phyloP scores from a whole-genome alignment of 2,329 filamentous ascomycete genomes.

The Aspergillus ochraceoroseus region DNA sequence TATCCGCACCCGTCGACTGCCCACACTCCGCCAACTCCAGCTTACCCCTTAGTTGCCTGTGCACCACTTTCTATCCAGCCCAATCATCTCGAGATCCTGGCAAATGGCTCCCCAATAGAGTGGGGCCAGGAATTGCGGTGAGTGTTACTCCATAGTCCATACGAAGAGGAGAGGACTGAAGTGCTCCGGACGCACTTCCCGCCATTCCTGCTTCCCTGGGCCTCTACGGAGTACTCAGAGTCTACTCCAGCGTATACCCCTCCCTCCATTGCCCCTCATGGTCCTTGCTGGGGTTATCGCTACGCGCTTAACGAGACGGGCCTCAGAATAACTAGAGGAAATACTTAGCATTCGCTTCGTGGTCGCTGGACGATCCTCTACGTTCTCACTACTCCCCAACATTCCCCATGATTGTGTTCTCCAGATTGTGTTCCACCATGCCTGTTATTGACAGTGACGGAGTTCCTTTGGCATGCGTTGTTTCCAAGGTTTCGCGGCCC shows the following conservation, averaged over 20 bases:
- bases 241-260: no score
- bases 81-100: background rate
- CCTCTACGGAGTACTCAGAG: no score
- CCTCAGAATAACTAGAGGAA: background rate
- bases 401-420: background rate
- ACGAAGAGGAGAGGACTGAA: background rate
- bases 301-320: conserved; percentile 1
- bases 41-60: background rate
- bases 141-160: background rate
- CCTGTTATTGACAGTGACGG: background rate
- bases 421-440: background rate
- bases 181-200: conserved; percentile 2
- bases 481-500: background rate
- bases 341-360: background rate
- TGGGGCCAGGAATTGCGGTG: conserved; percentile 11
- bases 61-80: background rate
- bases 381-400: conserved; percentile 3
- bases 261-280: conserved; percentile 6
- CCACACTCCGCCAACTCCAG: no score
- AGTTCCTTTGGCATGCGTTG: background rate
- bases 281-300: conserved; percentile 2
- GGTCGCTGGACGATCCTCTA: background rate
- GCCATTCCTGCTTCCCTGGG: no score
- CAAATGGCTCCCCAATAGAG: conserved; percentile 1
- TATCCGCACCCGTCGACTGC: conserved; percentile 9